Percentiles rank a stretch among this genome's conserved stretches.
Evolutionary conservation across 2,329 filamentous ascomycete species (phyloP).

Genomic region (Claviceps sp.): DNA sequence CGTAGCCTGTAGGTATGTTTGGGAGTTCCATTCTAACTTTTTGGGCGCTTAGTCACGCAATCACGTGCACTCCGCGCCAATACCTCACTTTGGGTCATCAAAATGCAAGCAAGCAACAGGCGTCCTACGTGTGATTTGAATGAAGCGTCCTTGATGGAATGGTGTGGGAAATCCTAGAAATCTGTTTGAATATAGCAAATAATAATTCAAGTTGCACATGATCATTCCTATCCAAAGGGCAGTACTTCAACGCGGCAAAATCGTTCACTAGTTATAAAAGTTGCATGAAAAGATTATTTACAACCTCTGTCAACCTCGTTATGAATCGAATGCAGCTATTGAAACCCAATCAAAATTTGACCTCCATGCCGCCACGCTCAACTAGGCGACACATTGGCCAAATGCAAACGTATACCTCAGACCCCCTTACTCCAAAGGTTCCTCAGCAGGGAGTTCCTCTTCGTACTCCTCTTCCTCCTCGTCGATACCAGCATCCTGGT

Average conservation of each 20-base stretch:
- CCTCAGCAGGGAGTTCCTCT: conserved; percentile 59
- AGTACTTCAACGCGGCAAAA: not conserved
- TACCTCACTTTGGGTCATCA: not conserved
- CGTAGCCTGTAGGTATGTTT: too few species aligned
- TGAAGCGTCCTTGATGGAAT: too few species aligned
- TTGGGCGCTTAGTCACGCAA: conserved; percentile 9
- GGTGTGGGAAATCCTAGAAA: too few species aligned
- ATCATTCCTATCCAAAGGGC: too few species aligned
- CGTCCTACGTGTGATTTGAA: not conserved
- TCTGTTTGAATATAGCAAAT: too few species aligned
- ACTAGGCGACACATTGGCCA: not conserved
- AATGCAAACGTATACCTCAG: not conserved
- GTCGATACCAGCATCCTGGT: conserved; percentile 95
- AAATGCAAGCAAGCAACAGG: not conserved
- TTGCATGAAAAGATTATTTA: not conserved
- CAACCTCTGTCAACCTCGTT: not conserved
- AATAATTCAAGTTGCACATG: too few species aligned
- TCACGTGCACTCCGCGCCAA: conserved; percentile 4
- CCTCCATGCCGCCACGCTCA: not conserved
- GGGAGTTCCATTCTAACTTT: conserved; percentile 3
- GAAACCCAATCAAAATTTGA: conserved; percentile 19
- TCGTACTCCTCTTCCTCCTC: conserved; percentile 95
- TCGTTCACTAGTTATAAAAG: not conserved
- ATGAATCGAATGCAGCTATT: conserved; percentile 4
- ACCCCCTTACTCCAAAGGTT: conserved; percentile 41